Evolutionary conservation across 345 rosid genomes (phyloP), one percentile per base, ranked within the genome.

Genomic region (Eutrema heterophyllum): DNA sequence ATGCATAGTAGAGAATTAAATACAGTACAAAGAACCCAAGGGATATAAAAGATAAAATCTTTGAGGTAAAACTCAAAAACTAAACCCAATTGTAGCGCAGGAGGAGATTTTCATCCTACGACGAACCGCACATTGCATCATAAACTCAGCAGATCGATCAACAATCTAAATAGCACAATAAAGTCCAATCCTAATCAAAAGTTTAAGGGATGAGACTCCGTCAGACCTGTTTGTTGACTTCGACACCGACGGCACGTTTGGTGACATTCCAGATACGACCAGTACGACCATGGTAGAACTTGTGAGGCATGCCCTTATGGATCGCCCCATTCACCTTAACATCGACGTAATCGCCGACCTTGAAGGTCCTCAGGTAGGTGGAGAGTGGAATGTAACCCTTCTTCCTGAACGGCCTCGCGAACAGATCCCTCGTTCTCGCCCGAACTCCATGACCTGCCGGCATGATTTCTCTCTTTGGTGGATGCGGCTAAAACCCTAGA

Each of bases 231-330:
- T 90, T 90, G 89, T 90, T 90, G 57, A 88, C 74, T 80, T 88
- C 97, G 3, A 90, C 93, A 38, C 97, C 97, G 14, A 88, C 76
- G 70, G 97, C 92, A 8, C 91, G 93, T 44, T 90, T 90, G 77
- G 93, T 90, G 54, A 90, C 91, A 63, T 90, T 90, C 93, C 96
- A 90, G 81, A 88, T 79, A 38, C 85, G 85, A 3, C 96, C 96
- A 29, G 96, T 90, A 58, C 96, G 96, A 7, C 96, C 96, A 30
- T 87, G 91, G 77, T 87, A 90, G 84, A 88, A 90, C 82, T 90
- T 90, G 79, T 88, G 96, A 30, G 93, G 96, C 96, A 90, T 90
- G 21, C 97, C 97, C 86, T 90, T 90, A 79, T 90, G 93, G 60
- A 90, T 70, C 56, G 93, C 91, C 62, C 93, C 93, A 63, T 90